A percentile compares a stretch with the other conserved stretches of the same genome.
Conservation (phyloP, 352 stramenopile species). For the Pythium insidiosum region DNA sequence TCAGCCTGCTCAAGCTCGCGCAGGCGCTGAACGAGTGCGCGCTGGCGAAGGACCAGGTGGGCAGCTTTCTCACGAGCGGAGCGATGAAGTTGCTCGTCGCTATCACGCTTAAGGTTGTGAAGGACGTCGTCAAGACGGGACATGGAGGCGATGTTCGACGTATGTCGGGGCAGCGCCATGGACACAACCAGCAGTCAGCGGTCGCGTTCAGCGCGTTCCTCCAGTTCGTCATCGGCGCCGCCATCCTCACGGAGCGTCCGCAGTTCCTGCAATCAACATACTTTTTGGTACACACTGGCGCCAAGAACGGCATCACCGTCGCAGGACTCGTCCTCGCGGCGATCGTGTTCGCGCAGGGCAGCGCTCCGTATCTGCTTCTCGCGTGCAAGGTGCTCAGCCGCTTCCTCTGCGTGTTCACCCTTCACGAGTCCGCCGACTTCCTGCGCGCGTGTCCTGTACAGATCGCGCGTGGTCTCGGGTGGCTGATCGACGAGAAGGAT, state of each 20-base stretch:
- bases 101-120: not conserved
- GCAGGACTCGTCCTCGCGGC: slow-evolving; percentile 8
- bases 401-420: slow-evolving; percentile 9
- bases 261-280: slow-evolving; percentile 14
- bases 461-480: slow-evolving; percentile 10
- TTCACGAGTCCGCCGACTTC: slow-evolving; percentile 5
- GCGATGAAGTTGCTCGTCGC: slow-evolving; percentile 2
- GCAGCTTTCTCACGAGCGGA: slow-evolving; percentile 1
- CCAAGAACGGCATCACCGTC: slow-evolving; percentile 5
- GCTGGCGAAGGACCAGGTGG: slow-evolving; percentile 4
- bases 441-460: slow-evolving; percentile 4
- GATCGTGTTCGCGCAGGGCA: not conserved
- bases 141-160: not conserved
- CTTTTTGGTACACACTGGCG: slow-evolving; percentile 13
- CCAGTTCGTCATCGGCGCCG: slow-evolving; percentile 3
- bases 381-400: slow-evolving; percentile 12
- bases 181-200: not conserved
- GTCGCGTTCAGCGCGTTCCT: not conserved
- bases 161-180: not conserved
- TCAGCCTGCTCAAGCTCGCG: slow-evolving; percentile 1
- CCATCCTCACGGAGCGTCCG: slow-evolving; percentile 9
- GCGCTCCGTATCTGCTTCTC: slow-evolving; percentile 4
- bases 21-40: slow-evolving; percentile 1
- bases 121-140: not conserved
- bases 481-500: slow-evolving; percentile 2